phyloP scores from a whole-genome alignment of 495 filamentous ascomycete species.

The Penicillium waksmanii region DNA sequence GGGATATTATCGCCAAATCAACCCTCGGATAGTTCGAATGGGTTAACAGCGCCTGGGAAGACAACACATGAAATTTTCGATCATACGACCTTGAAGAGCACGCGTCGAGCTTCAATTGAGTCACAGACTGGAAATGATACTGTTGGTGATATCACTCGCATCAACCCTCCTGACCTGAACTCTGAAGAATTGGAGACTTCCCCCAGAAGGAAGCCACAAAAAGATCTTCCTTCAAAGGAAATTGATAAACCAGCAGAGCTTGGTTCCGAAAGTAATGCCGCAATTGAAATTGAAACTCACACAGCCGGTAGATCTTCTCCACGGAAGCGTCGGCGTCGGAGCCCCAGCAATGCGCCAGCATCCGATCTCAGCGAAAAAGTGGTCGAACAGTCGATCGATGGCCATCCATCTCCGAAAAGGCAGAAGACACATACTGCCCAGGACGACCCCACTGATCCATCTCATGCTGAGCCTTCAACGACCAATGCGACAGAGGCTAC shows the following conservation, averaged over 20 bases:
- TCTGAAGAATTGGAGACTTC: not conserved
- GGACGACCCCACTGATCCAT: not conserved
- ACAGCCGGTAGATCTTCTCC: not conserved
- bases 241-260: not conserved
- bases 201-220: not conserved
- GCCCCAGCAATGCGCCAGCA: not conserved
- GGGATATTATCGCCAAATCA: not conserved
- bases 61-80: not conserved
- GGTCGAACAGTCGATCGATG: not conserved
- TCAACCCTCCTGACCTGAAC: not conserved
- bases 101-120: constrained; percentile 8
- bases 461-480: not conserved
- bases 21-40: too few species aligned
- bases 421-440: constrained; percentile 5
- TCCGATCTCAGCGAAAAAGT: not conserved
- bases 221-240: not conserved
- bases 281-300: not conserved
- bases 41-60: not conserved
- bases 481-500: not conserved
- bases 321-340: not conserved
- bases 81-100: not conserved
- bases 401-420: constrained; percentile 16
- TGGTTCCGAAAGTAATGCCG: not conserved
- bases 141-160: not conserved
- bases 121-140: constrained; percentile 6